Evolutionary conservation across 805 yeast species (phyloP), one percentile per base, ranked within the genome.

Genomic region (Grigorovia yakushimaensis): DNA sequence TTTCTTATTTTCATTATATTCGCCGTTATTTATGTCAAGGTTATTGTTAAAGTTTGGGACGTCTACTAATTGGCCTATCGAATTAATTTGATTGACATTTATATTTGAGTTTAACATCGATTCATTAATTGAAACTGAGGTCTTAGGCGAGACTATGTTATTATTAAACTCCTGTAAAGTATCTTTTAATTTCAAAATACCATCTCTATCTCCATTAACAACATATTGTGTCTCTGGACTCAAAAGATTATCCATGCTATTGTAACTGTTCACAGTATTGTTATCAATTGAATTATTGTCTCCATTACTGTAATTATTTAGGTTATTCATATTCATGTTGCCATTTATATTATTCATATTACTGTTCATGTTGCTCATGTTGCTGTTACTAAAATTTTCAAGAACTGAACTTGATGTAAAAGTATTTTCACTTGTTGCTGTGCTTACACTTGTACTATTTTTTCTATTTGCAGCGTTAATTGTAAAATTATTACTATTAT

Each of bases 131-230:
- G 9, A 15, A 27, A 27, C 13, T 27, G 33, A 27, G 5, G 15
- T 15, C 33, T 7, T 33, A 2, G 37, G 37, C 7, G 37, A 33
- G 2, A 33, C 17, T 15, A 33, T 33, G 15, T 8, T 15, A 5
- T 18, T 20, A 22, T 41, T 36, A 13, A 45, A 39, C n/a, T 40
- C 47, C 17, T 40, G 43, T 3, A 58, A 42, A 11, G 59, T 47
- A 45, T 57, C 55, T 24, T 57, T 56, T 23, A 60, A 38, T 39
- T 55, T 56, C 51, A 52, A 52, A 35, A 59, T 55, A 44, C 59
- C 64, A 22, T 53, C 55, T 23, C 66, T 78, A 18, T 79, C 73
- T 40, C 80, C 76, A 17, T 52, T 41, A 2, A 44, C 11, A 19
- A 46, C 50, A 39, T 39, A 3, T 49, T 39, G 18, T 47, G 17